Evolutionary conservation across 2,329 filamentous ascomycete genomes (phyloP), one percentile per base, ranked within the genome.

Genomic region (Trichoderma cornu-damae): DNA sequence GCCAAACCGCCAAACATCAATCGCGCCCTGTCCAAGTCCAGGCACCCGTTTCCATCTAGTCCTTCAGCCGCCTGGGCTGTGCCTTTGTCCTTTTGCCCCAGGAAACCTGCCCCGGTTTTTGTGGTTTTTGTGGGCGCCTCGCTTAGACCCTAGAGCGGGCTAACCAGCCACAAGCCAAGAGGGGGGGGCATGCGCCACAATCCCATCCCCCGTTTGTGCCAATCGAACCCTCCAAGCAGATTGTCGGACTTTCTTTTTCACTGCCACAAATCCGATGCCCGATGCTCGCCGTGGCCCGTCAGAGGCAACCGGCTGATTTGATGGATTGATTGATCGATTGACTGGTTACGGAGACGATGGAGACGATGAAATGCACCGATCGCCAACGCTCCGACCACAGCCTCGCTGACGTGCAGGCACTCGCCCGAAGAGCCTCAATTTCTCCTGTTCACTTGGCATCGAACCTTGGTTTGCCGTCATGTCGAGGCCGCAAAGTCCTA

Each of bases 51-150:
- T 54, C n/a, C n/a, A n/a, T n/a, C n/a, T n/a, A n/a, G n/a, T 28
- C 32, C 37, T 54, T 60, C 59, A 60, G 59, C 59, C 44, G 48
- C 43, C 26, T 32, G 48, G 59, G 59, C 59, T 59, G 59, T 60
- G 59, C 56, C n/a, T n/a, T n/a, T 60, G 59, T 56, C 58, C 42
- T 40, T n/a, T 16, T 12, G 32, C n/a, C 24, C 32, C 51, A 24
- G 22, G n/a, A 30, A 16, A 46, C n/a, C 22, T 32, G 51, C 51
- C 51, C 51, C n/a, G 37, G 40, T 46, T 54, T 54, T 54, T 54
- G 51, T 54, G 28, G 28, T 30, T 30, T 30, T 30, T 30, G 28
- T 30, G 28, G 51, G 32, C 51, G 24, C 42, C 52, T 55, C 52
- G 35, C 51, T 56, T 38, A 48, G 16, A 11, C 49, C 49, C 49